Evolutionary conservation across 768 basidiomycete genomes (phyloP).

Genomic region (Chalciporus piperatus): DNA sequence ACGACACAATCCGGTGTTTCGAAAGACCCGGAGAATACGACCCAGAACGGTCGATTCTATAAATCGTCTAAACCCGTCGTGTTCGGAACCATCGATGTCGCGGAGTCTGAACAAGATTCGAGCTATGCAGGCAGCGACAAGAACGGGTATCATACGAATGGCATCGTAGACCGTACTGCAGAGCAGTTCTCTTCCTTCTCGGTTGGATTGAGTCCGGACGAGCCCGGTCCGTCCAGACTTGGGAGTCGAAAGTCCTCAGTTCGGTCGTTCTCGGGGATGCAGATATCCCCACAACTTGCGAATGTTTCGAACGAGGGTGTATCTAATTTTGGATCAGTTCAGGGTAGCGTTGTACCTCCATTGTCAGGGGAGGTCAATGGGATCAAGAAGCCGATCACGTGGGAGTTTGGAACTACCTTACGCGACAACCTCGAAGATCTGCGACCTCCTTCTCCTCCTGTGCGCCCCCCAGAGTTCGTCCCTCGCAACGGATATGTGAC

Average conservation of each 20-base stretch:
- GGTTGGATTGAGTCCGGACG: slow-evolving; percentile 43
- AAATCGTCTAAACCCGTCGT: slow-evolving; percentile 35
- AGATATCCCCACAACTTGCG: neutral
- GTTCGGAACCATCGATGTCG: slow-evolving; percentile 49
- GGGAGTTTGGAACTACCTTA: slow-evolving; percentile 56
- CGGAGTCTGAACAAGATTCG: slow-evolving; percentile 18
- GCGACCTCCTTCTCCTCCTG: neutral
- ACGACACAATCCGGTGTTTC: slow-evolving; percentile 11
- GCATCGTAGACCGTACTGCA: slow-evolving; percentile 13
- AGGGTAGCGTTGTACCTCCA: neutral
- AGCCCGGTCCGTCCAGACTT: slow-evolving; percentile 28
- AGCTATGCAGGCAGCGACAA: neutral
- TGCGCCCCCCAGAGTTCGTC: neutral
- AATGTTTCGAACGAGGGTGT: neutral
- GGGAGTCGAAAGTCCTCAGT: slow-evolving; percentile 26
- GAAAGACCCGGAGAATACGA: neutral
- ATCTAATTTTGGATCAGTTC: neutral
- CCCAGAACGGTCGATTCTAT: slow-evolving; percentile 6
- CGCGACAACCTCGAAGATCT: slow-evolving; percentile 8
- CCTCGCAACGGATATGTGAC: neutral
- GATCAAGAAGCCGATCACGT: slow-evolving; percentile 34
- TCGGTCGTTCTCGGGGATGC: slow-evolving; percentile 14
- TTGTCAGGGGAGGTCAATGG: slow-evolving; percentile 11
- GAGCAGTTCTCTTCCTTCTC: slow-evolving; percentile 40
- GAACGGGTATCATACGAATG: slow-evolving; percentile 9